Evolutionary conservation across 106 monocot species (phyloP).

Genomic region (Triglochin maritima): DNA sequence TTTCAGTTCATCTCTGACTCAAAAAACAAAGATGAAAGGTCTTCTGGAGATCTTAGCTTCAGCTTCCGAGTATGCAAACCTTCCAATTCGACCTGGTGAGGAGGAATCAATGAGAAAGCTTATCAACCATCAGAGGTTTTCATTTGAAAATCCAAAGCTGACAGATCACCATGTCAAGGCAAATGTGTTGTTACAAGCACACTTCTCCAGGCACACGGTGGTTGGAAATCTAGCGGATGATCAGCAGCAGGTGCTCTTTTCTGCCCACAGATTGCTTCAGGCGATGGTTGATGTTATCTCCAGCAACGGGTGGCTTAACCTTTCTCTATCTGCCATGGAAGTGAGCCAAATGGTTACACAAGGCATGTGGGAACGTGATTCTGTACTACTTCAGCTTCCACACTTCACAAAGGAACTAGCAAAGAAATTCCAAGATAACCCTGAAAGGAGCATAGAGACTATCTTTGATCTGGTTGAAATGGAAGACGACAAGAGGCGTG

Average conservation of each 20-base stretch:
- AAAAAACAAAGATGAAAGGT: constrained; percentile 89
- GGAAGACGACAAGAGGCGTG: constrained; percentile 75
- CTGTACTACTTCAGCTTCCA: constrained; percentile 78
- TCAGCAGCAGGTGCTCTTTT: constrained; percentile 78
- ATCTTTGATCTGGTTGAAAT: constrained; percentile 89
- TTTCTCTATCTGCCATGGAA: constrained; percentile 79
- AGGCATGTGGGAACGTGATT: constrained; percentile 91
- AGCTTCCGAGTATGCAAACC: constrained; percentile 79
- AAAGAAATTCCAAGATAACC: constrained; percentile 75
- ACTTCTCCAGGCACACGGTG: constrained; percentile 72
- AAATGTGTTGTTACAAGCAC: constrained; percentile 79
- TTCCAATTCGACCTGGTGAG: constrained; percentile 87
- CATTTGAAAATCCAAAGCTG: constrained; percentile 72
- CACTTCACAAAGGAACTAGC: constrained; percentile 86
- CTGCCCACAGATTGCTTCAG: constrained; percentile 77
- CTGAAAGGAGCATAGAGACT: constrained; percentile 47
- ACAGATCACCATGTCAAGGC: constrained; percentile 93
- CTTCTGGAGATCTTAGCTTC: constrained; percentile 80
- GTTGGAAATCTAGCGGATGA: constrained; percentile 79
- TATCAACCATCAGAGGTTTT: constrained; percentile 83
- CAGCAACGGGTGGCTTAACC: constrained; percentile 82
- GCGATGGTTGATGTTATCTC: constrained; percentile 99
- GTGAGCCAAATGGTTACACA: constrained; percentile 97
- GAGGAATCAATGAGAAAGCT: constrained; percentile 70
- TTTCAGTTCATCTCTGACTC: constrained; percentile 64